Conservation (phyloP, 129 eudicot genomes). For the Saposhnikovia divaricata region DNA sequence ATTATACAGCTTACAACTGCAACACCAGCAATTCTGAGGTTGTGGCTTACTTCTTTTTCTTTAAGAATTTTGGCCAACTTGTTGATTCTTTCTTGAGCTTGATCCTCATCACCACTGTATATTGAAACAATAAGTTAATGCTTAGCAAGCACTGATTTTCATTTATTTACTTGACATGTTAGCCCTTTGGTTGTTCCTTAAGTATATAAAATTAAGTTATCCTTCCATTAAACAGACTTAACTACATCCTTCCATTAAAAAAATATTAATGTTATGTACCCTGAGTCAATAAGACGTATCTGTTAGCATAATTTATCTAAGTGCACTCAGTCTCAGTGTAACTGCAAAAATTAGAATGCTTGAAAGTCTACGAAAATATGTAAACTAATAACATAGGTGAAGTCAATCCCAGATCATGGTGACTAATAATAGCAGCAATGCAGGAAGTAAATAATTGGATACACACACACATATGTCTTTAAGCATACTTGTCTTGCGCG, state of each 20-base stretch:
- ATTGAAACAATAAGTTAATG: background rate
- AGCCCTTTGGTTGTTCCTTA: background rate
- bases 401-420: background rate
- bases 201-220: background rate
- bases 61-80: constrained; percentile 77
- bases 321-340: background rate
- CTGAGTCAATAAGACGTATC: background rate
- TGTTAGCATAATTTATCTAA: background rate
- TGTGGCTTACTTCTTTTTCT: constrained; percentile 76
- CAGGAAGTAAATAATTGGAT: background rate
- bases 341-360: background rate
- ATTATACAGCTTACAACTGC: constrained; percentile 91
- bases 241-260: background rate
- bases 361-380: background rate
- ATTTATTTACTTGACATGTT: background rate
- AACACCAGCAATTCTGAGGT: constrained; percentile 68
- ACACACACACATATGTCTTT: background rate
- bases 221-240: background rate
- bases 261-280: background rate
- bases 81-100: constrained; percentile 94
- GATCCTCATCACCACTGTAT: constrained; percentile 97
- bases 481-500: background rate
- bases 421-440: background rate
- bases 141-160: background rate
- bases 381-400: background rate